These are phyloP conservation scores for Naematelia encephala DNA, from an alignment of 768 basidiomycete genomes.

Conservation along the genomic window DNA sequence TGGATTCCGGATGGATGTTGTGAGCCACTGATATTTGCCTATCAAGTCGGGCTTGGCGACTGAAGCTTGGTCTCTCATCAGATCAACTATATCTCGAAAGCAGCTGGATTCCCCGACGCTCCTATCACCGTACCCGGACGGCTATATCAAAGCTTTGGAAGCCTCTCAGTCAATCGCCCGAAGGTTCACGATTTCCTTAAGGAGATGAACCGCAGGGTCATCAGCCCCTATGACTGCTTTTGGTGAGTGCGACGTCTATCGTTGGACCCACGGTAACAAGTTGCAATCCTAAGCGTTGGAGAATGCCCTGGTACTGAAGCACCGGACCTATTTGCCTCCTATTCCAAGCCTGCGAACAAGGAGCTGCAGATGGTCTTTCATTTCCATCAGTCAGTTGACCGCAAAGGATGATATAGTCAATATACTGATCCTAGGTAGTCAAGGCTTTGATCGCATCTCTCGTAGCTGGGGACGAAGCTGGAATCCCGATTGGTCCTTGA, in stretches of 20 bases:
- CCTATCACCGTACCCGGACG: slow-evolving; percentile 53
- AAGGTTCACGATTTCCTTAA: slow-evolving; percentile 64
- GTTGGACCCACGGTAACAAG: neutral
- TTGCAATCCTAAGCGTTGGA: slow-evolving; percentile 37
- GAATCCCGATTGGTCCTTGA: slow-evolving; percentile 56
- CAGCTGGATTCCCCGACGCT: slow-evolving; percentile 64
- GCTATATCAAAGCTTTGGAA: slow-evolving; percentile 58
- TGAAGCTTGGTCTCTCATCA: too few species aligned
- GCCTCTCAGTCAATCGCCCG: slow-evolving; percentile 62
- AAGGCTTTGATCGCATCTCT: slow-evolving; percentile 32
- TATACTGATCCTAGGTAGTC: neutral
- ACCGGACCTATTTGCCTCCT: slow-evolving; percentile 52
- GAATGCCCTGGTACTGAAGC: slow-evolving; percentile 44
- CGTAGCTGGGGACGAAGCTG: slow-evolving; percentile 3
- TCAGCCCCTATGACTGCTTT: slow-evolving; percentile 32
- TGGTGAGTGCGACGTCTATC: slow-evolving; percentile 23
- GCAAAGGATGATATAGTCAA: neutral
- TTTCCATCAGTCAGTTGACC: slow-evolving; percentile 38
- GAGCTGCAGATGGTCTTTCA: slow-evolving; percentile 49
- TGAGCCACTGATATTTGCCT: slow-evolving; percentile 5
- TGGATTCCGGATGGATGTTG: slow-evolving; percentile 63
- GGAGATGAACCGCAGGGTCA: slow-evolving; percentile 63
- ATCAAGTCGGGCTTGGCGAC: neutral
- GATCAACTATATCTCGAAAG: slow-evolving; percentile 67
- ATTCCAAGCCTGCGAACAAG: slow-evolving; percentile 61